Conservation (phyloP, 805 yeast species). For the Zygosaccharomyces rouxii region DNA sequence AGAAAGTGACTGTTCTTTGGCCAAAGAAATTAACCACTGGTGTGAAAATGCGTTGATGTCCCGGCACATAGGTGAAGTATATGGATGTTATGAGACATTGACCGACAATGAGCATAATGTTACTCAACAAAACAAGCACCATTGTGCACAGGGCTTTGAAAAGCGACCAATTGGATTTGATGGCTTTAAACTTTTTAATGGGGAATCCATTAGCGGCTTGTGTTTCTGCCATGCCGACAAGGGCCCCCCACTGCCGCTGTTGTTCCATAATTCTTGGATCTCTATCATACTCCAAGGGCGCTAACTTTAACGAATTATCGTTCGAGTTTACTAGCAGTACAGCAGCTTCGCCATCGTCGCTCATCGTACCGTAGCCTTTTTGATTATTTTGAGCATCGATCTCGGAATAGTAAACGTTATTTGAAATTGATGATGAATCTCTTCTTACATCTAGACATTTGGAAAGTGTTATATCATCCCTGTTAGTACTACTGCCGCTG, state of each 20-base stretch:
- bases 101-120: conserved; percentile 30
- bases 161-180: conserved; percentile 10
- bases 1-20: conserved; percentile 29
- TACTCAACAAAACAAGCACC: conserved; percentile 17
- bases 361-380: conserved; percentile 9
- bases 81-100: conserved; percentile 36
- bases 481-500: conserved; percentile 8
- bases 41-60: conserved; percentile 32
- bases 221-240: conserved; percentile 3
- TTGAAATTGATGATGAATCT: conserved; percentile 33
- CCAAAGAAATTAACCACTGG: conserved; percentile 35
- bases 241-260: conserved; percentile 4
- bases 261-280: conserved; percentile 1
- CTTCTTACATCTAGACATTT: conserved; percentile 38
- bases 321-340: conserved; percentile 20
- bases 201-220: conserved; percentile 1
- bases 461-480: conserved; percentile 35
- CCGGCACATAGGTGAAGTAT: conserved; percentile 40
- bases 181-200: conserved; percentile 8
- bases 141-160: conserved; percentile 12
- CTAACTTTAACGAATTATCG: conserved; percentile 23
- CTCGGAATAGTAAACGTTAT: conserved; percentile 29
- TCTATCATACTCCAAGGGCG: conserved; percentile 15
- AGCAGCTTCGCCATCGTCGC: conserved; percentile 12
- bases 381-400: conserved; percentile 16